Evolutionary conservation across 1,284 basidiomycete genomes (phyloP).

Genomic region (Grifola frondosa): DNA sequence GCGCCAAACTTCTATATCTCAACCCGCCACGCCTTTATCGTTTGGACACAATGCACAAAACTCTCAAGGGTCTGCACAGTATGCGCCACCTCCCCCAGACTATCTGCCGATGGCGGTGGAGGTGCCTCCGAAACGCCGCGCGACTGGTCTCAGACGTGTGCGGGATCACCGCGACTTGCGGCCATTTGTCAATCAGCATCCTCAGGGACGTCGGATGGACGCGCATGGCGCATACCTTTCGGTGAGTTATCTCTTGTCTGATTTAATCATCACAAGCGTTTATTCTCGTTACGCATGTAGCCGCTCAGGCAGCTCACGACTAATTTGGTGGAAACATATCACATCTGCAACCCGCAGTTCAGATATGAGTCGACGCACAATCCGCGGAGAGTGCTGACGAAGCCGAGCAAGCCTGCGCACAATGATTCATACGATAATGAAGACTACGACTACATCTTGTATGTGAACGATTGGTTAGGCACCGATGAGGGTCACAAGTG

Average conservation of each 20-base stretch:
- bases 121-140: conserved; percentile 59
- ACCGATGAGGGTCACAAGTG: conserved; percentile 90
- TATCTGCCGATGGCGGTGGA: conserved; percentile 68
- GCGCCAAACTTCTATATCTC: conserved; percentile 54
- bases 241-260: conserved; percentile 39
- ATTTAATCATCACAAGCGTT: conserved; percentile 7
- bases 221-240: conserved; percentile 63
- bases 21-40: conserved; percentile 68
- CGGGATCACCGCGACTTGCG: conserved; percentile 69
- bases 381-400: conserved; percentile 90
- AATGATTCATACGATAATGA: conserved; percentile 97
- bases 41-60: conserved; percentile 53
- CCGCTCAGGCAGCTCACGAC: conserved; percentile 88
- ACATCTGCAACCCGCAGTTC: conserved; percentile 90
- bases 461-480: conserved; percentile 94
- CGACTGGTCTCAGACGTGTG: conserved; percentile 69
- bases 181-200: conserved; percentile 60
- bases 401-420: conserved; percentile 90
- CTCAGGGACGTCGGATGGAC: conserved; percentile 64
- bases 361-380: conserved; percentile 92
- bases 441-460: conserved; percentile 96
- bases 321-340: conserved; percentile 85
- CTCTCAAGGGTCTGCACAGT: conserved; percentile 43
- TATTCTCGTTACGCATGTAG: conserved; percentile 38
- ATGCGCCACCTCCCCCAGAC: conserved; percentile 60